A percentile compares a stretch with the other conserved stretches of the same genome.
Conservation (phyloP, 257 asterid genomes). For the Knoxia roxburghii region DNA sequence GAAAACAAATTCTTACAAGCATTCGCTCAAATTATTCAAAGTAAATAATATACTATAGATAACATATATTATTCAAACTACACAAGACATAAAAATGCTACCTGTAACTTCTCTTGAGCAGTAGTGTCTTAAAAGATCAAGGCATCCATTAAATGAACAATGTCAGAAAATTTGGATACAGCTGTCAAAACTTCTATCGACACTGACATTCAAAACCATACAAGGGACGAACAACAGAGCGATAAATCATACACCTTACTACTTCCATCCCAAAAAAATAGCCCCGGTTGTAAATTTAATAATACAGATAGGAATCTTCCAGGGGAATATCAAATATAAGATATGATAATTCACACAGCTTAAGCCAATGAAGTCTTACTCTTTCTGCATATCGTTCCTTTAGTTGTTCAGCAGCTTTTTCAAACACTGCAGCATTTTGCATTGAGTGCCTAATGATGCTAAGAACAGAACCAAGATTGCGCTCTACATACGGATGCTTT, state of each 20-base stretch:
- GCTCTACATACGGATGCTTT: constrained; percentile 78
- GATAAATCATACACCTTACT: too few species aligned
- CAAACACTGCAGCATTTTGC: constrained; percentile 69
- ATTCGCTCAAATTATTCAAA: not conserved
- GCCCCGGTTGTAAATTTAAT: too few species aligned
- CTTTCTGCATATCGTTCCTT: constrained; percentile 52
- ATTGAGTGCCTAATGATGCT: constrained; percentile 71
- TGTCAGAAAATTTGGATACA: not conserved
- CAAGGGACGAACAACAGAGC: too few species aligned
- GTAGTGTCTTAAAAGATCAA: too few species aligned
- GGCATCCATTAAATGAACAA: not conserved
- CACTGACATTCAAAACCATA: too few species aligned
- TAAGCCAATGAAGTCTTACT: constrained; percentile 33
- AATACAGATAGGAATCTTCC: too few species aligned
- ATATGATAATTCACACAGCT: not conserved
- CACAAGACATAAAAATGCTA: not conserved
- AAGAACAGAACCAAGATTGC: constrained; percentile 67
- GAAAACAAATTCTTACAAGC: not conserved
- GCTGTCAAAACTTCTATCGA: not conserved
- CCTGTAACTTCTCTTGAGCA: not conserved
- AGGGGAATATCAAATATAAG: too few species aligned
- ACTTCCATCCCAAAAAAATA: too few species aligned
- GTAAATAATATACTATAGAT: not conserved
- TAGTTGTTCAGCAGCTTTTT: constrained; percentile 56
- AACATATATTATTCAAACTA: not conserved